phyloP scores from a whole-genome alignment of 2,329 filamentous ascomycete genomes.

The Bisporella sp. region DNA sequence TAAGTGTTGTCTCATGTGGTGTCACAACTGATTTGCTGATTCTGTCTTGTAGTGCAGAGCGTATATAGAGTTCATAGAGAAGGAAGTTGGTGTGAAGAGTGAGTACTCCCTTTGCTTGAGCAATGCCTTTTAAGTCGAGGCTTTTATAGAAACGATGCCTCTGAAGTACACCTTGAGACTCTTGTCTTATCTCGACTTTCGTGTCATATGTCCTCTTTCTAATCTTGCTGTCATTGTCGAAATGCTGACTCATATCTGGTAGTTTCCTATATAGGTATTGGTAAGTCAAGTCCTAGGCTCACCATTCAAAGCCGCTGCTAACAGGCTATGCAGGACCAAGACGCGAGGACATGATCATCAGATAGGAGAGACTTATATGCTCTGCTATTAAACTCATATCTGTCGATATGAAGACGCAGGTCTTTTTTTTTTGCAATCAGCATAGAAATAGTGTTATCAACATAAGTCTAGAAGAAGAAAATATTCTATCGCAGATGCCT shows the following conservation, averaged over 20 bases:
- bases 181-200: too few relatives aligned
- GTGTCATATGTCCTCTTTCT: too few relatives aligned
- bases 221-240: too few relatives aligned
- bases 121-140: too few relatives aligned
- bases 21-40: not conserved
- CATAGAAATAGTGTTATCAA: not conserved
- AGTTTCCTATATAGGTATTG: too few relatives aligned
- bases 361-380: not conserved
- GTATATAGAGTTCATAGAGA: conserved; percentile 31
- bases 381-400: not conserved
- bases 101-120: conserved; percentile 34
- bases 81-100: conserved; percentile 55
- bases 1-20: conserved; percentile 50
- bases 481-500: too few relatives aligned
- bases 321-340: conserved; percentile 44
- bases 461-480: too few relatives aligned
- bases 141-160: too few relatives aligned
- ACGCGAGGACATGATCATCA: conserved; percentile 7
- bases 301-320: too few relatives aligned
- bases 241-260: too few relatives aligned
- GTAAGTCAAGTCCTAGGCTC: too few relatives aligned
- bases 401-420: not conserved
- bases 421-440: not conserved
- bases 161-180: too few relatives aligned
- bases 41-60: not conserved